Base-by-base conservation (phyloP, 2,329 filamentous ascomycete species). In the Torrubiellomyces zombiae region DNA sequence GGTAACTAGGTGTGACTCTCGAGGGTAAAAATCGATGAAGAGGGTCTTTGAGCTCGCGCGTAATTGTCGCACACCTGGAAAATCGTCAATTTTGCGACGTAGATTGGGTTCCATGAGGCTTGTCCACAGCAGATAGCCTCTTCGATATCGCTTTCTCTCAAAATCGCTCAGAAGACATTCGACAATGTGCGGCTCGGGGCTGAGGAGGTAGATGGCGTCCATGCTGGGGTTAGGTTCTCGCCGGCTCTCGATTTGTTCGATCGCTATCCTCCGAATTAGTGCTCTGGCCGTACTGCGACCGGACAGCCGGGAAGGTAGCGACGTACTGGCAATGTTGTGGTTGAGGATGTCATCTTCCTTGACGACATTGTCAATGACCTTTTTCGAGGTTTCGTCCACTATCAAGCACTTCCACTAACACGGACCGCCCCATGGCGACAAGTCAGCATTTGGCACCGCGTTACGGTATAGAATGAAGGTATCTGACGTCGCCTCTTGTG, bases 381-480 rank as follows among this genome's bases (percentile, higher is more conserved):
- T 85, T 48, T 75, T 75, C 47, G 81, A 85, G 28, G 61, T 64
- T 38, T 80, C 74, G 55, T 98, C 89, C 42, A 94, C 62, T 26
- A 98, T 75, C 38, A 98, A 60, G 38, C 94, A 80, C 68, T 95
- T 98, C 89, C 89, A 98, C 83, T 94, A n/a, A n/a, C n/a, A n/a
- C n/a, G n/a, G n/a, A n/a, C n/a, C n/a, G n/a, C n/a, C n/a, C n/a
- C n/a, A n/a, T n/a, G 7, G 10, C 12, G 18, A 18, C 14, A 26
- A 9, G 10, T 8, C 5, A 12, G 12, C n/a, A 14, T 24, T 20
- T 17, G 8, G 15, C 5, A 17, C 14, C 14, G 22, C 4, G 15
- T 12, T 11, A 8, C 9, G 9, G 16, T 16, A 24, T 13, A 21
- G 15, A 21, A 27, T 11, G 12, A 30, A 14, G 16, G 20, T 27